phyloP scores from a whole-genome alignment of 768 basidiomycete genomes.

The Obba rivulosa region DNA sequence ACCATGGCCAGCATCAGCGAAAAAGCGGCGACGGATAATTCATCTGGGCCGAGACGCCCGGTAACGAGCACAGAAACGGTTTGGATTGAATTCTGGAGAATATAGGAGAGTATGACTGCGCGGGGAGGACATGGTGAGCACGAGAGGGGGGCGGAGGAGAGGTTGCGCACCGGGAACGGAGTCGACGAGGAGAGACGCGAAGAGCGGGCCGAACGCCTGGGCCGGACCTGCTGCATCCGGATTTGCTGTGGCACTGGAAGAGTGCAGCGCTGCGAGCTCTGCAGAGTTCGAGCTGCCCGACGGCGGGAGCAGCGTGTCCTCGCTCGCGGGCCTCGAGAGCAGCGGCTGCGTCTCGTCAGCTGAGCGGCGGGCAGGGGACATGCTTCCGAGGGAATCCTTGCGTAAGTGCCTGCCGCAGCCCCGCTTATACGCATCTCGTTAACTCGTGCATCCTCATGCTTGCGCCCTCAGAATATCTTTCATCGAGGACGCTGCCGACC shows the following conservation, averaged over 20 bases:
- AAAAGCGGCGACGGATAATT: constrained; percentile 68
- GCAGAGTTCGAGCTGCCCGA: constrained; percentile 7
- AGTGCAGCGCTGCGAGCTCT: constrained; percentile 1
- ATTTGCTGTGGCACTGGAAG: constrained; percentile 9
- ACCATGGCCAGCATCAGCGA: constrained; percentile 75
- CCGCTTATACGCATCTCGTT: background rate
- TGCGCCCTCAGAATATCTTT: too few relatives aligned
- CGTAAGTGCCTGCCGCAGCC: too few relatives aligned
- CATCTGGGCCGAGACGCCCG: constrained; percentile 63
- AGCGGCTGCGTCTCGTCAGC: constrained; percentile 17
- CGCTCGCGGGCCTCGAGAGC: background rate
- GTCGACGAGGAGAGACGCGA: constrained; percentile 46
- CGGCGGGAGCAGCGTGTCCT: constrained; percentile 1
- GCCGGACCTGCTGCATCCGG: constrained; percentile 8
- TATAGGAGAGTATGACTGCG: constrained; percentile 63
- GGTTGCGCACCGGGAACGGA: constrained; percentile 48
- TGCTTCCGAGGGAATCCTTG: background rate
- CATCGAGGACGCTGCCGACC: too few relatives aligned
- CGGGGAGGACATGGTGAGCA: background rate
- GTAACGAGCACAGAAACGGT: constrained; percentile 58
- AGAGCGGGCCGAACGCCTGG: constrained; percentile 26
- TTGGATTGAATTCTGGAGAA: constrained; percentile 71
- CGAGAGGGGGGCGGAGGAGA: background rate
- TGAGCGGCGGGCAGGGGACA: background rate
- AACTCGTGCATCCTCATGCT: constrained; percentile 5